Evolutionary conservation across 352 stramenopile species (phyloP).

Genomic region (Phytopythium vexans): DNA sequence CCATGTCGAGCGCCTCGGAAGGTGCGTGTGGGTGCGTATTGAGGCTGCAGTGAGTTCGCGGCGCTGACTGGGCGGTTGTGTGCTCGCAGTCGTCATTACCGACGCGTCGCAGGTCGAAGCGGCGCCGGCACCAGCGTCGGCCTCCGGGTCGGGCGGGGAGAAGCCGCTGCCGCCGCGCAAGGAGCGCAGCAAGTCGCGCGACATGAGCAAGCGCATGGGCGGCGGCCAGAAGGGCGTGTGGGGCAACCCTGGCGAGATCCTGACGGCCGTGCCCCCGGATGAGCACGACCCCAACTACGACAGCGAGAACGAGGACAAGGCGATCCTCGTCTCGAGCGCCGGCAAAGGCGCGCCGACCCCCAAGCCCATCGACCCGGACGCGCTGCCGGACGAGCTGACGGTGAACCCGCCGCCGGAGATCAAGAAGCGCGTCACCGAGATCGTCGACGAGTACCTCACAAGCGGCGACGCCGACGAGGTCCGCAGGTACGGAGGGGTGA

Average conservation of each 20-base stretch:
- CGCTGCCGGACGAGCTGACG: conserved; percentile 67
- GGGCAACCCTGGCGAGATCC: conserved; percentile 73
- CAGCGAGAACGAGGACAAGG: conserved; percentile 88
- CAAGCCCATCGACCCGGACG: conserved; percentile 54
- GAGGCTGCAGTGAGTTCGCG: background rate
- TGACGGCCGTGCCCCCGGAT: conserved; percentile 64
- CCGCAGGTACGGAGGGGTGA: conserved; percentile 26
- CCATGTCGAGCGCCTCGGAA: conserved; percentile 5
- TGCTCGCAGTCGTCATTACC: background rate
- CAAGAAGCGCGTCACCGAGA: conserved; percentile 91
- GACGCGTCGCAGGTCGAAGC: conserved; percentile 5
- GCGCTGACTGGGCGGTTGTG: background rate
- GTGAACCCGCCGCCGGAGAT: conserved; percentile 67
- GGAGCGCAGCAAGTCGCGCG: conserved; percentile 83
- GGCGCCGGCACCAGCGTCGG: conserved; percentile 12
- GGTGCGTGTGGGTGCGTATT: background rate
- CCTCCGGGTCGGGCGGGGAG: conserved; percentile 21
- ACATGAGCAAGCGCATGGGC: conserved; percentile 85
- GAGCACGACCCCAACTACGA: conserved; percentile 93
- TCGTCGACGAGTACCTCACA: conserved; percentile 87
- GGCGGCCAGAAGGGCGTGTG: conserved; percentile 84
- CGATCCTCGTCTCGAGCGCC: conserved; percentile 74
- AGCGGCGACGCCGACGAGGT: conserved; percentile 91
- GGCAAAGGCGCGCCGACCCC: conserved; percentile 35
- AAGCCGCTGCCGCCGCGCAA: conserved; percentile 60